Conservation (phyloP, 2,329 filamentous ascomycete genomes). For the Talaromyces sp. region DNA sequence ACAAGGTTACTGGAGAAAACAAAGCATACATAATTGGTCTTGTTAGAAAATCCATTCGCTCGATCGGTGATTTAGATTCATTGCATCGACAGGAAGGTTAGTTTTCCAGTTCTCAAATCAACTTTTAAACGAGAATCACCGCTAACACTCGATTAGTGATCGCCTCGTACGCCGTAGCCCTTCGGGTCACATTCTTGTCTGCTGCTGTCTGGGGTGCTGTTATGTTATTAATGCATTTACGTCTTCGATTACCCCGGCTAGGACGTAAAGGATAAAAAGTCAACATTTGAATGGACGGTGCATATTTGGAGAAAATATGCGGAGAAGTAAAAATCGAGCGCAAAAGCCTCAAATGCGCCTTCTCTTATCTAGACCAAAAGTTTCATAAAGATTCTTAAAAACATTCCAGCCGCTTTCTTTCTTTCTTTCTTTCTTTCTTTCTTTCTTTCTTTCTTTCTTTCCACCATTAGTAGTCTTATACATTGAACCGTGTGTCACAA, state of each 20-base stretch:
- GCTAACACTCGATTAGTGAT: conserved; percentile 36
- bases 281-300: not conserved
- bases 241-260: conserved; percentile 38
- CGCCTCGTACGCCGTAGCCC: conserved; percentile 38
- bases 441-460: no score
- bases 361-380: no score
- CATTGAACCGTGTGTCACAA: no score
- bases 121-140: not conserved
- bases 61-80: conserved; percentile 50
- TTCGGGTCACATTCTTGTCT: conserved; percentile 43
- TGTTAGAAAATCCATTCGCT: conserved; percentile 55
- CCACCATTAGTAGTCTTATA: no score
- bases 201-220: conserved; percentile 39
- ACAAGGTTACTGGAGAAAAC: conserved; percentile 60
- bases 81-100: conserved; percentile 53
- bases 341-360: no score
- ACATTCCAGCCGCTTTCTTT: not conserved
- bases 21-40: conserved; percentile 57
- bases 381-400: no score
- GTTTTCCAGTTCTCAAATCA: not conserved
- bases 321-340: no score
- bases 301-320: no score
- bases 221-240: conserved; percentile 36
- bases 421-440: not conserved
- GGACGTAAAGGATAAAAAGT: conserved; percentile 26